Evolutionary conservation across 1,139 yeast genomes (phyloP).

Genomic region (Protomyces pachydermus): DNA sequence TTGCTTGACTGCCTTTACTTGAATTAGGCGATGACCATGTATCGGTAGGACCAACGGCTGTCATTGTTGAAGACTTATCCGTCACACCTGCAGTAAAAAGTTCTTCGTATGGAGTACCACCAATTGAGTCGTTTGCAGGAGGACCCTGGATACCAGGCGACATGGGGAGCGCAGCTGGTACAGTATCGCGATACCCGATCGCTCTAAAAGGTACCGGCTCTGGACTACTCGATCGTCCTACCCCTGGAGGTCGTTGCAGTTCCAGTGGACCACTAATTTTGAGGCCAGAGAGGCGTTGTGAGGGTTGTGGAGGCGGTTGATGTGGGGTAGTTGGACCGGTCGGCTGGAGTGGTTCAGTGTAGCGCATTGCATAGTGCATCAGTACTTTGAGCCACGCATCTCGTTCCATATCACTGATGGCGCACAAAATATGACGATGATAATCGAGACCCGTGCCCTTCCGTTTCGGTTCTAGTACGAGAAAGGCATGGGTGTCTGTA

Average conservation of each 20-base stretch:
- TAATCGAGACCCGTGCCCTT: slow-evolving; percentile 47
- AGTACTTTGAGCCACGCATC: slow-evolving; percentile 69
- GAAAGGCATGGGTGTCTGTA: slow-evolving; percentile 61
- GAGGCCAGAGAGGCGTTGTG: not conserved
- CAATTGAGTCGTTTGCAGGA: not conserved
- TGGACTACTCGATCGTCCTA: not conserved
- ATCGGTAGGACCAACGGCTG: not conserved
- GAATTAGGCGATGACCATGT: not conserved
- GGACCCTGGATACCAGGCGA: not conserved
- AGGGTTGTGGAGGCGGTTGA: not conserved
- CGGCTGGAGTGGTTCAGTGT: not conserved
- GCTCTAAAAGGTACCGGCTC: not conserved
- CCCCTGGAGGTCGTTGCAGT: not conserved
- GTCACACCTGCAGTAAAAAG: not conserved
- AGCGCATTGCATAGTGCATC: slow-evolving; percentile 43
- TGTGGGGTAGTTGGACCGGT: not conserved
- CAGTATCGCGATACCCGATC: not conserved
- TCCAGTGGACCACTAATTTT: not conserved
- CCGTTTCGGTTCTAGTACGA: slow-evolving; percentile 61
- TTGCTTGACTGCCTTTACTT: not conserved
- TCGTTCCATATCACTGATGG: slow-evolving; percentile 74
- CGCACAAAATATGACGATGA: slow-evolving; percentile 68
- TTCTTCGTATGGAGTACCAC: slow-evolving; percentile 1
- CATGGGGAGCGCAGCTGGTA: not conserved
- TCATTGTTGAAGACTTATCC: too few species aligned